Conservation (phyloP, 2,329 filamentous ascomycete species). For the Trichoderma breve region DNA sequence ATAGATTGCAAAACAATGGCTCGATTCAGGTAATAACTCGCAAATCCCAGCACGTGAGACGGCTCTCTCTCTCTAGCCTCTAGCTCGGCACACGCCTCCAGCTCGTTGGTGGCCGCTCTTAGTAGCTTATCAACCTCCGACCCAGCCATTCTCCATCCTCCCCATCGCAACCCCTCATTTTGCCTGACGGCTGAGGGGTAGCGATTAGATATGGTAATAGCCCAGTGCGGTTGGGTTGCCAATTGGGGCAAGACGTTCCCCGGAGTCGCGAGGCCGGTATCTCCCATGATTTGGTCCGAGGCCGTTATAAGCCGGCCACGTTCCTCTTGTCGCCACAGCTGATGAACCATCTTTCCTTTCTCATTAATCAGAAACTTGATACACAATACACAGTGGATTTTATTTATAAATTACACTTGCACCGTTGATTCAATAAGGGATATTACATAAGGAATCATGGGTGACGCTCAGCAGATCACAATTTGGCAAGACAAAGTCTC, state of each 20-base stretch:
- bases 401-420: neutral
- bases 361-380: neutral
- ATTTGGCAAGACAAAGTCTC: conserved; percentile 1
- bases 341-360: neutral
- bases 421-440: neutral
- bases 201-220: conserved; percentile 15
- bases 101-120: neutral
- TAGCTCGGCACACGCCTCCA: neutral
- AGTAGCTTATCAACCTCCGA: neutral
- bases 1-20: neutral
- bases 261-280: neutral
- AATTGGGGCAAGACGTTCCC: conserved; percentile 8
- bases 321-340: neutral
- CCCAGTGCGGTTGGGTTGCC: neutral
- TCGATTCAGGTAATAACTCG: neutral
- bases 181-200: conserved; percentile 7
- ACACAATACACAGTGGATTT: neutral
- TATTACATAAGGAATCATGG: neutral
- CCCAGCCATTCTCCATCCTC: neutral
- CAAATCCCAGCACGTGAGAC: neutral
- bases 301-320: conserved; percentile 10
- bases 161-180: conserved; percentile 12
- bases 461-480: neutral
- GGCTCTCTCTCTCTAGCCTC: neutral
- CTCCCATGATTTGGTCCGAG: neutral